phyloP scores from a whole-genome alignment of 2,329 filamentous ascomycete species.

The Aurifilum marmelostoma region DNA sequence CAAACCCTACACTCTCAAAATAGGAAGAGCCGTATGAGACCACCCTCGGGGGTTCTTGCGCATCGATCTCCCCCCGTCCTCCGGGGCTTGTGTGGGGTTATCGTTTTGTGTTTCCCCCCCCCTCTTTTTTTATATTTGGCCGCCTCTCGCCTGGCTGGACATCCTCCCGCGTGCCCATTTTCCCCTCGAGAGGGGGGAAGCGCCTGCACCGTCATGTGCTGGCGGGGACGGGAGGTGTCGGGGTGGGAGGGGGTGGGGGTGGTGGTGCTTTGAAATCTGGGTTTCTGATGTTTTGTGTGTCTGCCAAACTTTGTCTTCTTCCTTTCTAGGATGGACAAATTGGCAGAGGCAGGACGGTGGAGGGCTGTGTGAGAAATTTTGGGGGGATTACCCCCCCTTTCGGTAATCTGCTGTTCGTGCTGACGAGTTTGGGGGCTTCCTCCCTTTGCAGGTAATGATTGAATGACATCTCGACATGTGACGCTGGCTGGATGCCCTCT shows the following conservation, averaged over 20 bases:
- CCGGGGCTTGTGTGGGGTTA: no score
- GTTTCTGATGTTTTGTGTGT: constrained; percentile 40
- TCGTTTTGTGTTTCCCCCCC: constrained; percentile 10
- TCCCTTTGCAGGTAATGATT: neutral
- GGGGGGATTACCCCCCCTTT: no score
- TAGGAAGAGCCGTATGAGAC: constrained; percentile 51
- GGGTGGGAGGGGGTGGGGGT: constrained; percentile 37
- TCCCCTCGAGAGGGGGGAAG: constrained; percentile 27
- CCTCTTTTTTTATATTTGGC: no score
- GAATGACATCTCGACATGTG: neutral
- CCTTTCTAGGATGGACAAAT: neutral
- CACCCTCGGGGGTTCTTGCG: constrained; percentile 30
- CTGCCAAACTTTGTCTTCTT: neutral
- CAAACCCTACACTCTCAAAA: constrained; percentile 39
- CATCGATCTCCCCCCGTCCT: constrained; percentile 29
- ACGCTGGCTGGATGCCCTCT: neutral
- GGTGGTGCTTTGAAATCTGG: constrained; percentile 46
- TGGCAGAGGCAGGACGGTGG: constrained; percentile 6
- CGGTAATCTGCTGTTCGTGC: neutral
- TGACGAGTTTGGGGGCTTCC: neutral
- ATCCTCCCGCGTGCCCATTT: constrained; percentile 25
- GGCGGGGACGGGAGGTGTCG: constrained; percentile 33
- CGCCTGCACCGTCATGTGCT: constrained; percentile 44
- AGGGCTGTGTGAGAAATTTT: neutral
- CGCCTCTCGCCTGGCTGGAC: constrained; percentile 25